phyloP scores from a whole-genome alignment of 306 rosid genomes.

The Cucumis melo region DNA sequence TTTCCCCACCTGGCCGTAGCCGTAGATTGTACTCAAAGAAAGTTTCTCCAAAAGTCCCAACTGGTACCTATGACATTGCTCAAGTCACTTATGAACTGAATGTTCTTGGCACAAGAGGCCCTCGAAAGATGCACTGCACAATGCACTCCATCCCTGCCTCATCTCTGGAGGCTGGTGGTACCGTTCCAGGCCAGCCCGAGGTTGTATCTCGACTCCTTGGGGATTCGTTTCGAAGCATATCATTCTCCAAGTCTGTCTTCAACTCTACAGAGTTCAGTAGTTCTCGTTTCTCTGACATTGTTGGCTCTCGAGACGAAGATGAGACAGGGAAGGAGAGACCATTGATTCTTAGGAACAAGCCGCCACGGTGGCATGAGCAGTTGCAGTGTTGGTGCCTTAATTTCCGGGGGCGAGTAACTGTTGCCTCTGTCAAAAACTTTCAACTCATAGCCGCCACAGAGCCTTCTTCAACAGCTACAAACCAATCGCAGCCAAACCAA shows the following conservation, averaged over 20 bases:
- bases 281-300: slow-evolving; percentile 60
- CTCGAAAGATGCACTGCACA: slow-evolving; percentile 83
- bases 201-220: slow-evolving; percentile 49
- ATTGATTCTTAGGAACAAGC: slow-evolving; percentile 69
- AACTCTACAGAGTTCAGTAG: slow-evolving; percentile 67
- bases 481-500: slow-evolving; percentile 23
- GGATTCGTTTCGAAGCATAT: slow-evolving; percentile 66
- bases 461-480: slow-evolving; percentile 30
- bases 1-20: slow-evolving; percentile 60
- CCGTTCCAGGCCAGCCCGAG: slow-evolving; percentile 64
- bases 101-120: slow-evolving; percentile 88
- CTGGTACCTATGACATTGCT: slow-evolving; percentile 86
- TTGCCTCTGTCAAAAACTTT: slow-evolving; percentile 79
- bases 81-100: slow-evolving; percentile 79
- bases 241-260: slow-evolving; percentile 56
- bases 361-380: slow-evolving; percentile 88
- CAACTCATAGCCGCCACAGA: slow-evolving; percentile 66
- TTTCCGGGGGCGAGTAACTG: slow-evolving; percentile 72
- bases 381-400: slow-evolving; percentile 88
- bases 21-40: slow-evolving; percentile 80
- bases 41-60: slow-evolving; percentile 86
- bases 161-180: slow-evolving; percentile 58
- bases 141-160: slow-evolving; percentile 83
- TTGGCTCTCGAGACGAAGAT: slow-evolving; percentile 31
- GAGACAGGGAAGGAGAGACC: slow-evolving; percentile 45